Base-by-base conservation (phyloP, 2,329 filamentous ascomycete species). In the Diaporthe sp. region DNA sequence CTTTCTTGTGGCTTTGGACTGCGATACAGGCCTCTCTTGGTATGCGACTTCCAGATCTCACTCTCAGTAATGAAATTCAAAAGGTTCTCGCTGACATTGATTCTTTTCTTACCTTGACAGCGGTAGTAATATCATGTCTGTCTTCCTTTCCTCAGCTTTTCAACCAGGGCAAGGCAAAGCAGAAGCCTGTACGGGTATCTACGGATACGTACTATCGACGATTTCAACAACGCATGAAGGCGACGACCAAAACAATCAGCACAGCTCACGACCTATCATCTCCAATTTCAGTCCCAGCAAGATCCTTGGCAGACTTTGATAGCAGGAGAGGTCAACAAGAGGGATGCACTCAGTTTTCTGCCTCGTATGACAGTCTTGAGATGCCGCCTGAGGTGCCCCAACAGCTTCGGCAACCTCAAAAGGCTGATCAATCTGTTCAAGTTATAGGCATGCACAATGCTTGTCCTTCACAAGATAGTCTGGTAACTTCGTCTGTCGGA, bases 91-190 rank as follows among this genome's bases (percentile, higher is more conserved):
- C n/a, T 55, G 58, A 45, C 38, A 45, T 19, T 4, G 2, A 19
- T 7, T 13, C 2, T 42, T 61, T n/a, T 61, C 9, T 12, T 28
- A n/a, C 8, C 1, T n/a, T n/a, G 30, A 15, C 38, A 75, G 74
- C 64, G 9, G 61, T 76, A 15, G 55, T 76, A 17, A 47, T 74
- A 19, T 50, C 72, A 5, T 74, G 74, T 25, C 72, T 74, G 12
- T 73, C 72, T 52, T 58, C 74, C 22, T 76, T 76, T 35, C 74
- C 74, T 1, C 74, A 76, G 58, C 74, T 76, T 22, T 76, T 76
- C n/a, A 67, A n/a, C 47, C 64, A 35, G 28, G 33, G 45, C 13
- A 42, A 54, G 7, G 5, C 40, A 1, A 35, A 42, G 28, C 30
- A 35, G 13, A 69, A 69, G 13, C 66, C 66, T 25, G 30, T 40